Base-by-base conservation (phyloP, 495 filamentous ascomycete species). In the Delitschia confertaspora region DNA sequence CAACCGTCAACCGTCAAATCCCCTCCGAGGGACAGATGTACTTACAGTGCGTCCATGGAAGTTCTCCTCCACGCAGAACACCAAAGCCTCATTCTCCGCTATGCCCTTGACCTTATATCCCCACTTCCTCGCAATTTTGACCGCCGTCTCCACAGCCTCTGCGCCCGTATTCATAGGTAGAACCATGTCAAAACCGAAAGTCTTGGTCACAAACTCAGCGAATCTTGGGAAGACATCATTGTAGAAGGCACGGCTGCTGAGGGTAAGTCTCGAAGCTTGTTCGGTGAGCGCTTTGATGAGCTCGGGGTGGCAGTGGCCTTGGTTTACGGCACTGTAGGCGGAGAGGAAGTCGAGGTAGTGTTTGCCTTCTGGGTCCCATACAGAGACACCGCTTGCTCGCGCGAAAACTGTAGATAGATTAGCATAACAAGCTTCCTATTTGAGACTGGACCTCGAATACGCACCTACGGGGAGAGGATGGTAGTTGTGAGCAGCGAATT, bases 61-160 rank as follows among this genome's bases (percentile, higher is more conserved):
- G 65, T 95, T 96, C 63, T 93, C 86, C 48, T 79, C 63, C 25
- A 79, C 93, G 57, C 78, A 80, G 61, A 96, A 80, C 6, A 99
- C 76, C 21, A 91, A 52, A 2, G 91, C 91, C 67, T 88, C 73
- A 56, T 82, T 83, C 57, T 84, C 70, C 1, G 85, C 80, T 27
- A 98, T 91, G 7, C 80, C 78, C 73, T 98, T 98, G 53, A 84
- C 76, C 64, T 95, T 95, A 69, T 99, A 99, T 4, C 88, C 91
- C 91, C 91, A 99, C 66, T 99, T 99, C 40, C 91, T 75, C 47
- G 93, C 89, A 65, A 99, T 80, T 73, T 99, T 99, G 61, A 99
- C 80, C 18, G 78, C 88, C 1, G 93, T 96, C 74, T 99, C 91
- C 33, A 96, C 91, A n/a, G 91, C 91, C 68, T 99, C 91, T 21